Percentiles rank a stretch among this genome's conserved stretches.
Evolutionary conservation across 139 green algal genomes (phyloP).

Genomic region (Zygnema cylindricum): DNA sequence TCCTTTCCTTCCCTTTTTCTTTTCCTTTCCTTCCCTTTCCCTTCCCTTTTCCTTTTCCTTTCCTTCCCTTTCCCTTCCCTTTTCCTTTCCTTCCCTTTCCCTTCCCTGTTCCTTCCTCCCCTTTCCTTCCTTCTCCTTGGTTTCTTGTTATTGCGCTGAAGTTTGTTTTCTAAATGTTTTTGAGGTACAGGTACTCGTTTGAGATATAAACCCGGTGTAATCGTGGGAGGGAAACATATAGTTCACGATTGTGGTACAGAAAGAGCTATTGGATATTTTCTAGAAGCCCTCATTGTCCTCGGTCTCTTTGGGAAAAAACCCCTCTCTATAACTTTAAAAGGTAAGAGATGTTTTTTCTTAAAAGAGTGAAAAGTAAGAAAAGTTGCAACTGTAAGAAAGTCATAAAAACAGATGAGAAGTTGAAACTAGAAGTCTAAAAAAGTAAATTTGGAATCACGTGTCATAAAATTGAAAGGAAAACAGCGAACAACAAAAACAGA

Average conservation of each 20-base stretch:
- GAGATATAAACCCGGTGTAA: slow-evolving; percentile 86
- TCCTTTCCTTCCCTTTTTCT: no score
- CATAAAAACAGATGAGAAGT: not conserved
- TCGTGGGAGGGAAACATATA: slow-evolving; percentile 75
- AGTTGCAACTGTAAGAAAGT: no score
- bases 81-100: not conserved
- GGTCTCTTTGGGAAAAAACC: slow-evolving; percentile 90
- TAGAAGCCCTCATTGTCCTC: slow-evolving; percentile 88
- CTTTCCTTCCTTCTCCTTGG: not conserved
- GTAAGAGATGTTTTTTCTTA: no score
- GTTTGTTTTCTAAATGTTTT: slow-evolving; percentile 7
- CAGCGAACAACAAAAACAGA: no score
- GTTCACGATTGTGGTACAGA: slow-evolving; percentile 86
- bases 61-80: not conserved
- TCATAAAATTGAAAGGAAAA: no score
- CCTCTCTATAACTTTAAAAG: slow-evolving; percentile 49
- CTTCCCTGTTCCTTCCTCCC: not conserved
- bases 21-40: no score
- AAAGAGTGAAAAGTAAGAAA: no score
- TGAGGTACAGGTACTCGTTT: slow-evolving; percentile 73
- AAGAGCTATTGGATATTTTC: slow-evolving; percentile 89
- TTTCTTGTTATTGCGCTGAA: not conserved
- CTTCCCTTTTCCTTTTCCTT: no score
- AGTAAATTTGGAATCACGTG: not conserved
- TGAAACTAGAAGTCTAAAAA: not conserved